These are phyloP conservation scores for Tolypocladium guangdongense DNA, from an alignment of 2,329 filamentous ascomycete genomes.

Conservation along the genomic window DNA sequence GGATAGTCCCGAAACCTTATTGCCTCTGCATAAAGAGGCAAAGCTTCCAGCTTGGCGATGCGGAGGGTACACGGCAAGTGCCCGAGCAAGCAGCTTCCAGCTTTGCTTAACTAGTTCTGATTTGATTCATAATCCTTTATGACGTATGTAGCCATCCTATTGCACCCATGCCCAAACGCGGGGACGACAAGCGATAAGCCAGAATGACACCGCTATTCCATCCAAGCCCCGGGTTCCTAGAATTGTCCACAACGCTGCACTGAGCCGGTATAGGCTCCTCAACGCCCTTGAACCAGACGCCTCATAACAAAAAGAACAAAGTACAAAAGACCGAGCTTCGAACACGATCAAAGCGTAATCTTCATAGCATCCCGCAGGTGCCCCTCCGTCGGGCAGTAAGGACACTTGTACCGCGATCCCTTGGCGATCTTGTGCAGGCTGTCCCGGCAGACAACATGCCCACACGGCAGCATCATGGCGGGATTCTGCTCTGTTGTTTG, in stretches of 20 bases:
- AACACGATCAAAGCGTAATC: constrained; percentile 45
- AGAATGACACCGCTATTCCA: neutral
- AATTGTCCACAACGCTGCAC: neutral
- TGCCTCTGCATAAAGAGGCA: no score
- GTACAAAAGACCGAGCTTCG: neutral
- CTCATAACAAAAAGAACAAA: neutral
- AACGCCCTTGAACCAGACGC: neutral
- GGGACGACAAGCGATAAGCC: neutral
- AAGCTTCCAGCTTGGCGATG: no score
- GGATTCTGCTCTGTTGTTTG: constrained; percentile 89
- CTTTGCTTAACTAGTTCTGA: neutral
- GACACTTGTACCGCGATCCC: constrained; percentile 79
- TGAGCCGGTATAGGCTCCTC: neutral
- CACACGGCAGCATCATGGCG: constrained; percentile 93
- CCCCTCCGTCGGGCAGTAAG: constrained; percentile 86
- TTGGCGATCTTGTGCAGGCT: constrained; percentile 72
- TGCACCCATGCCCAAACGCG: neutral
- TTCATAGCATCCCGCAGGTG: constrained; percentile 63
- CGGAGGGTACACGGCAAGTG: no score
- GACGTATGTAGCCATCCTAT: neutral
- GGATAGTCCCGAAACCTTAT: no score
- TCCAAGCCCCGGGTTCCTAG: neutral
- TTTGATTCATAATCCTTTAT: neutral
- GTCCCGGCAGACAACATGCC: constrained; percentile 84
- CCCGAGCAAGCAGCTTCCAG: no score